Conservation (phyloP, 1,139 yeast species). For the Suhomyces bokatorum region DNA sequence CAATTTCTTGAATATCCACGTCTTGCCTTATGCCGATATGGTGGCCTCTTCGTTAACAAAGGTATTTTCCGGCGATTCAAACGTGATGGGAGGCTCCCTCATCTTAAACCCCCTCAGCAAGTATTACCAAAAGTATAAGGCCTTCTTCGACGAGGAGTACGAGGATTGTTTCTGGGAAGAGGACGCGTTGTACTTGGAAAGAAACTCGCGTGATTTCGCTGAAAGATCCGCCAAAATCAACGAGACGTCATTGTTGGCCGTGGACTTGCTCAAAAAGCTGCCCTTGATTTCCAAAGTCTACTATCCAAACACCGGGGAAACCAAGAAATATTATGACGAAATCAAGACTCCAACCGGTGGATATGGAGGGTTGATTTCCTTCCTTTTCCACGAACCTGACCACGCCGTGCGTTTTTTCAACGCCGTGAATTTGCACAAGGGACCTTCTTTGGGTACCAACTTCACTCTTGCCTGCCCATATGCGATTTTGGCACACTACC, state of each 20-base stretch:
- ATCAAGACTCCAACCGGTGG: conserved; percentile 76
- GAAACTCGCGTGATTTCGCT: conserved; percentile 88
- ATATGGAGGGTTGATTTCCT: conserved; percentile 86
- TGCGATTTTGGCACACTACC: conserved; percentile 83
- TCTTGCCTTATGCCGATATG: conserved; percentile 79
- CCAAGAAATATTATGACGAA: conserved; percentile 67
- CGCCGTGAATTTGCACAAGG: conserved; percentile 74
- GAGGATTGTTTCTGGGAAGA: conserved; percentile 87
- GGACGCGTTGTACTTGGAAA: conserved; percentile 87
- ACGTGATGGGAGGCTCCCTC: conserved; percentile 92
- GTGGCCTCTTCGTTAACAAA: conserved; percentile 87
- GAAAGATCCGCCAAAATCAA: conserved; percentile 68
- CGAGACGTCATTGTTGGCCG: conserved; percentile 57
- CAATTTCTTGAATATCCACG: conserved; percentile 80
- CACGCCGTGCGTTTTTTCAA: conserved; percentile 78
- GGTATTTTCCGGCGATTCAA: conserved; percentile 91
- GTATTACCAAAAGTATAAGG: conserved; percentile 53
- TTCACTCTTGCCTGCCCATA: conserved; percentile 93
- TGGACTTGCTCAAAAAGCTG: conserved; percentile 48
- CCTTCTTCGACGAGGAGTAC: conserved; percentile 54
- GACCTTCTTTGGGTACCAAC: conserved; percentile 93
- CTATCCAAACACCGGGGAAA: conserved; percentile 64
- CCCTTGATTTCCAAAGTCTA: conserved; percentile 61
- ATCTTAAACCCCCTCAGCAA: conserved; percentile 70
- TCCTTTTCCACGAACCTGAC: conserved; percentile 65